These are phyloP conservation scores for Mycena maculata DNA, from an alignment of 768 basidiomycete genomes.

Conservation along the genomic window DNA sequence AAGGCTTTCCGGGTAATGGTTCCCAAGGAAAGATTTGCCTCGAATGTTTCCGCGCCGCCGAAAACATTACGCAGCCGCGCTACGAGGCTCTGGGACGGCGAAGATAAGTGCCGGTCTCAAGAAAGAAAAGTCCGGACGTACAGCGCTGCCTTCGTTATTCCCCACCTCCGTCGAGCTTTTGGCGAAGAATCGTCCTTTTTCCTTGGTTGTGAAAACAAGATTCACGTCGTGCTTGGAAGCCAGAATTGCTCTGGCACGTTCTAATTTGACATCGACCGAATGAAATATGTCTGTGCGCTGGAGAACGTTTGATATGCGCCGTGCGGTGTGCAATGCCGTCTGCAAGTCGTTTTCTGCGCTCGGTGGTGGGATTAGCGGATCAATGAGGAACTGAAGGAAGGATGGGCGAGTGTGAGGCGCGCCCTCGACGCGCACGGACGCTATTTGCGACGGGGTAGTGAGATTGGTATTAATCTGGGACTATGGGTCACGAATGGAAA, in stretches of 20 bases:
- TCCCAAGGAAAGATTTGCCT: constrained; percentile 84
- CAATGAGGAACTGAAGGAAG: constrained; percentile 84
- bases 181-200: constrained; percentile 80
- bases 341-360: constrained; percentile 58
- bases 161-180: constrained; percentile 93
- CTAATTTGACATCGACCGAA: constrained; percentile 71
- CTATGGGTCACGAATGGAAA: not conserved
- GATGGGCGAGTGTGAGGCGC: constrained; percentile 77
- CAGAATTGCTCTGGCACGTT: constrained; percentile 63
- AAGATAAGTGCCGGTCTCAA: constrained; percentile 9
- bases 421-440: constrained; percentile 85
- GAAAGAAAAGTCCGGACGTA: constrained; percentile 53
- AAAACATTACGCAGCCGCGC: constrained; percentile 89
- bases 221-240: constrained; percentile 77
- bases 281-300: constrained; percentile 83
- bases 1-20: constrained; percentile 90
- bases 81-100: constrained; percentile 68
- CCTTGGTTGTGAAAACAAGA: constrained; percentile 80
- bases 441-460: constrained; percentile 72
- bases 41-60: constrained; percentile 90
- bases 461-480: constrained; percentile 75
- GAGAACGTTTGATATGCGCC: constrained; percentile 73
- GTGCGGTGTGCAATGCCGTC: constrained; percentile 75
- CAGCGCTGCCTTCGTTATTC: constrained; percentile 93
- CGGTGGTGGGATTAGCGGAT: constrained; percentile 61